phyloP scores from a whole-genome alignment of 1,284 basidiomycete genomes.

The Porodaedalea pini region DNA sequence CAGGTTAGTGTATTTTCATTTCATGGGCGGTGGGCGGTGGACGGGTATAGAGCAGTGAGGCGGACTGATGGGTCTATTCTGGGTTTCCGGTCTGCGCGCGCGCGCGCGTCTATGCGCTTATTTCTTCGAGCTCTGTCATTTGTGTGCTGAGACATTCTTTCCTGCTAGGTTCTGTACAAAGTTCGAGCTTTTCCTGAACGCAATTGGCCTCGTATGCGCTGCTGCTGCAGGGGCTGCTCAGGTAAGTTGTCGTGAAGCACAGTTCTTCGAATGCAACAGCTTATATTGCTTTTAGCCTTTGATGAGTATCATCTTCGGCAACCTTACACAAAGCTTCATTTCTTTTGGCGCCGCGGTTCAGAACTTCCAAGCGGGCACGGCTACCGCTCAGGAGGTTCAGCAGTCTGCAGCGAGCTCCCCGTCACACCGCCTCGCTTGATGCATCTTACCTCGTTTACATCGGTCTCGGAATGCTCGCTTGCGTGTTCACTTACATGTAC shows the following conservation, averaged over 20 bases:
- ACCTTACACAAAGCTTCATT: slow-evolving; percentile 75
- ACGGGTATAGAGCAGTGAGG: too few relatives aligned
- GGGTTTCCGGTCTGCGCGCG: too few relatives aligned
- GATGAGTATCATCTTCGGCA: slow-evolving; percentile 81
- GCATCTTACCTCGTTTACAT: slow-evolving; percentile 68
- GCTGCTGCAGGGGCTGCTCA: slow-evolving; percentile 71
- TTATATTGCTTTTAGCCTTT: slow-evolving; percentile 50
- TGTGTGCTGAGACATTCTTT: background rate
- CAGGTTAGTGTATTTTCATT: slow-evolving; percentile 1
- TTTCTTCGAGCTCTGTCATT: background rate
- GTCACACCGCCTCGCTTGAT: slow-evolving; percentile 47
- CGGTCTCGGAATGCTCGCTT: slow-evolving; percentile 66
- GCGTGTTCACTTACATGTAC: slow-evolving; percentile 77
- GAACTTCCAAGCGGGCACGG: slow-evolving; percentile 28
- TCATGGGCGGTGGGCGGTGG: background rate
- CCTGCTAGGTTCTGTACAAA: slow-evolving; percentile 59
- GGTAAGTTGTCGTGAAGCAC: slow-evolving; percentile 38
- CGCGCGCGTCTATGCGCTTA: too few relatives aligned
- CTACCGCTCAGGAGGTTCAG: slow-evolving; percentile 33
- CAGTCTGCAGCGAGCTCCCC: slow-evolving; percentile 48
- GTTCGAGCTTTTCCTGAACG: slow-evolving; percentile 59
- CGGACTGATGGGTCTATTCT: background rate
- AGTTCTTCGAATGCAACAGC: background rate
- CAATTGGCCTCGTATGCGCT: slow-evolving; percentile 64
- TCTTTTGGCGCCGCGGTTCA: slow-evolving; percentile 43